phyloP scores from a whole-genome alignment of 192 early-diverging fungal species.

The Linnemannia exigua region DNA sequence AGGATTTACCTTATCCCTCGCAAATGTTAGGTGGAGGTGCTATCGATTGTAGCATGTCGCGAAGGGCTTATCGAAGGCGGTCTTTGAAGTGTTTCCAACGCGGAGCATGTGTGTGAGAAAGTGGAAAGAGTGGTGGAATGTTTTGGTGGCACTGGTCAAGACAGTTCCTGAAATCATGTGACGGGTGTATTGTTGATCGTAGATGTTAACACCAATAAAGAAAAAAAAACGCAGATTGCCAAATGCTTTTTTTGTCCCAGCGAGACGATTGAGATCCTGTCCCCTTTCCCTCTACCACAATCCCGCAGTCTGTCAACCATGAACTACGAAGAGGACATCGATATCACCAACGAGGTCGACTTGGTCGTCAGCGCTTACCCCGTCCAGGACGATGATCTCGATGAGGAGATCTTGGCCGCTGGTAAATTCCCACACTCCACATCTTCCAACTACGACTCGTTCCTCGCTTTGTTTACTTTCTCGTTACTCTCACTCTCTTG shows the following conservation, averaged over 20 bases:
- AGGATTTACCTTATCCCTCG: too few relatives aligned
- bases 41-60: too few relatives aligned
- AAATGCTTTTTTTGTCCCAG: background rate
- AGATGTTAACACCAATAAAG: background rate
- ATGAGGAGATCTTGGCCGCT: conserved; percentile 57
- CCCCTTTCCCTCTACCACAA: background rate
- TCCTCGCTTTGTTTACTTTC: conserved; percentile 3
- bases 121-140: too few relatives aligned
- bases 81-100: too few relatives aligned
- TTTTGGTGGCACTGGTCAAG: too few relatives aligned
- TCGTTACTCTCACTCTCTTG: background rate
- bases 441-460: too few relatives aligned
- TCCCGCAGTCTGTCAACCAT: conserved; percentile 30
- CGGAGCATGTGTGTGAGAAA: too few relatives aligned
- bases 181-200: background rate
- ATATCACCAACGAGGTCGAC: conserved; percentile 56
- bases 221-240: background rate
- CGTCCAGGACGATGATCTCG: conserved; percentile 56
- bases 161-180: background rate
- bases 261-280: background rate
- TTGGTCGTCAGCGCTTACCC: conserved; percentile 56
- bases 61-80: too few relatives aligned
- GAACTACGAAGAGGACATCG: conserved; percentile 58
- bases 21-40: too few relatives aligned
- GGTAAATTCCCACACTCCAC: conserved; percentile 32